These are phyloP conservation scores for Fusarium pseudonygamai DNA, from an alignment of 2,329 filamentous ascomycete species.

Conservation along the genomic window DNA sequence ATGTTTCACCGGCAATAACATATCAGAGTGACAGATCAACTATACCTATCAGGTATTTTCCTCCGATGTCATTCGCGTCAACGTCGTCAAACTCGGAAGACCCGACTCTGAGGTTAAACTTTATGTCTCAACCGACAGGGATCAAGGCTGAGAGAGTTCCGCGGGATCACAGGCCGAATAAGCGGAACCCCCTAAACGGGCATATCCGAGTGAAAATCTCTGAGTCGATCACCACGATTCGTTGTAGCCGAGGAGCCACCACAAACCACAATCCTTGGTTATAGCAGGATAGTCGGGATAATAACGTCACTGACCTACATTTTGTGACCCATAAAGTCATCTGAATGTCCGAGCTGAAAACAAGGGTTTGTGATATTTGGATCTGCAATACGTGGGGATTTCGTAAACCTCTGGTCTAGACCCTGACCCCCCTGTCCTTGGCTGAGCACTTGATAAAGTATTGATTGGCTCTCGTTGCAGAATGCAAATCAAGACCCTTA, in stretches of 20 bases:
- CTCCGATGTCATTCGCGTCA: neutral
- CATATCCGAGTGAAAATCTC: slow-evolving; percentile 5
- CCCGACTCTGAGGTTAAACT: slow-evolving; percentile 18
- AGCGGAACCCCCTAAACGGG: slow-evolving; percentile 5
- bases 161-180: neutral
- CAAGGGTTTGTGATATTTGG: neutral
- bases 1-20: neutral
- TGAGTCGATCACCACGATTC: neutral
- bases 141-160: neutral
- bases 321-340: neutral
- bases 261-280: neutral
- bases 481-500: slow-evolving; percentile 1
- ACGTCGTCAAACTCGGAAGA: neutral
- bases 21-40: neutral
- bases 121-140: neutral
- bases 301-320: neutral
- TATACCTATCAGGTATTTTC: neutral
- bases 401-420: neutral
- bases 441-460: neutral
- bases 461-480: slow-evolving; percentile 16
- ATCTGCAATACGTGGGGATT: slow-evolving; percentile 4
- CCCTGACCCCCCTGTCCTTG: slow-evolving; percentile 5
- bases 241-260: neutral
- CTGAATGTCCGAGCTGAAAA: neutral
- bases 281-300: neutral